phyloP scores from a whole-genome alignment of 371 early-diverging fungal species.

The Actinomucor elegans region DNA sequence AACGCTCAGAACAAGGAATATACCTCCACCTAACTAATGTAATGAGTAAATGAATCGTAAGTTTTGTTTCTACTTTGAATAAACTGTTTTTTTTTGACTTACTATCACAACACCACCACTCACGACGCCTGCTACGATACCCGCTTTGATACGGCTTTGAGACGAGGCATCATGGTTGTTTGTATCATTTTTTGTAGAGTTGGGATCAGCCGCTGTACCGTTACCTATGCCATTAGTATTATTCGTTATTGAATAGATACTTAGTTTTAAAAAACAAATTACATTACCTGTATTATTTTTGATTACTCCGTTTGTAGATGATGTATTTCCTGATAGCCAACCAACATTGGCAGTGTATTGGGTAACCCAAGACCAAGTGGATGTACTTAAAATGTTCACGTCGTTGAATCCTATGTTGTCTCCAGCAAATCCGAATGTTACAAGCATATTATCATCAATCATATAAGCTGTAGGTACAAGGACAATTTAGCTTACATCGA shows the following conservation, averaged over 20 bases:
- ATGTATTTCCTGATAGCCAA: constrained; percentile 11
- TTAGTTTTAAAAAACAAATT: too few species aligned
- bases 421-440: constrained; percentile 27
- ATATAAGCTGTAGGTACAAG: constrained; percentile 15
- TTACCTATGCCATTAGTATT: too few species aligned
- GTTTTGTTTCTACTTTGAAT: not conserved
- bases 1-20: constrained; percentile 22
- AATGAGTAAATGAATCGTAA: not conserved
- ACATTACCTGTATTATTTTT: constrained; percentile 14
- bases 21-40: constrained; percentile 28
- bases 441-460: constrained; percentile 26
- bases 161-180: constrained; percentile 1
- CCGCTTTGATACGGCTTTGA: constrained; percentile 25
- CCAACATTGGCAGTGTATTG: constrained; percentile 26
- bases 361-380: constrained; percentile 32
- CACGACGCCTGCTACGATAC: constrained; percentile 38
- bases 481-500: not conserved
- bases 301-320: constrained; percentile 1
- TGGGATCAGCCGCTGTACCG: constrained; percentile 7
- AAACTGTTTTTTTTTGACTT: constrained; percentile 6
- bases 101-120: constrained; percentile 39
- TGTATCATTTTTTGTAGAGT: not conserved
- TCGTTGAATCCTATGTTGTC: constrained; percentile 22
- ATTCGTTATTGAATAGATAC: too few species aligned
- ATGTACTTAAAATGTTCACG: constrained; percentile 24